phyloP scores from a whole-genome alignment of 495 filamentous ascomycete genomes.

The Cudoniella acicularis region DNA sequence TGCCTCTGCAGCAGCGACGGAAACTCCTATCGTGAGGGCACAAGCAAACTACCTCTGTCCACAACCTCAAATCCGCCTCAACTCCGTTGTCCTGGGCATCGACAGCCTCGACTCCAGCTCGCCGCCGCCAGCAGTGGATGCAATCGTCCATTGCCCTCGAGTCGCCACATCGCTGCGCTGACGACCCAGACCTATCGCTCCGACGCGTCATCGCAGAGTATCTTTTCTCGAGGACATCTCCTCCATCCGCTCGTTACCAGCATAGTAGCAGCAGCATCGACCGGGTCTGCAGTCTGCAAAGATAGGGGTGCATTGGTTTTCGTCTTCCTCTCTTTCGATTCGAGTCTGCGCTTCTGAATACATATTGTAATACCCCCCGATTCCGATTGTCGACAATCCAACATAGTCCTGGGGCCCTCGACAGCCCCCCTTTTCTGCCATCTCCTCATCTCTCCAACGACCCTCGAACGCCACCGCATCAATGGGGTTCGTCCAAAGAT shows the following conservation, averaged over 20 bases:
- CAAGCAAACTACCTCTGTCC: conserved; percentile 12
- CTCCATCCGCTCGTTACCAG: conserved; percentile 29
- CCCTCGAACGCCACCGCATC: conserved; percentile 15
- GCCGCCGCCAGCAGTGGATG: conserved; percentile 11
- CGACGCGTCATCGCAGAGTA: conserved; percentile 24
- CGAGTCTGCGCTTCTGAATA: conserved; percentile 25
- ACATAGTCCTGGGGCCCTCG: not conserved
- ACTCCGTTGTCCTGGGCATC: conserved; percentile 1
- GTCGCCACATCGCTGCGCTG: conserved; percentile 14
- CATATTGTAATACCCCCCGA: conserved; percentile 21
- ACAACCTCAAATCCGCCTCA: not conserved
- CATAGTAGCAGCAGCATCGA: too few relatives aligned
- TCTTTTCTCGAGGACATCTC: conserved; percentile 42
- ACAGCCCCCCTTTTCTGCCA: conserved; percentile 14
- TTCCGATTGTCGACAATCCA: conserved; percentile 1
- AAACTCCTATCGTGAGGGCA: conserved; percentile 16
- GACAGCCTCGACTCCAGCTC: conserved; percentile 8
- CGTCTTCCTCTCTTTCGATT: conserved; percentile 19
- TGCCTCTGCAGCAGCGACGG: not conserved
- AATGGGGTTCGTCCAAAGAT: conserved; percentile 55
- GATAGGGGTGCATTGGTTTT: conserved; percentile 2
- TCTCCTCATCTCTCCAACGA: conserved; percentile 16
- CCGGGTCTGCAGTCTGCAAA: conserved; percentile 1
- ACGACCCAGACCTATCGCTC: conserved; percentile 4
- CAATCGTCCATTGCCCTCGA: not conserved